Conservation (phyloP, 129 eudicot species). For the Glebionis coronaria region DNA sequence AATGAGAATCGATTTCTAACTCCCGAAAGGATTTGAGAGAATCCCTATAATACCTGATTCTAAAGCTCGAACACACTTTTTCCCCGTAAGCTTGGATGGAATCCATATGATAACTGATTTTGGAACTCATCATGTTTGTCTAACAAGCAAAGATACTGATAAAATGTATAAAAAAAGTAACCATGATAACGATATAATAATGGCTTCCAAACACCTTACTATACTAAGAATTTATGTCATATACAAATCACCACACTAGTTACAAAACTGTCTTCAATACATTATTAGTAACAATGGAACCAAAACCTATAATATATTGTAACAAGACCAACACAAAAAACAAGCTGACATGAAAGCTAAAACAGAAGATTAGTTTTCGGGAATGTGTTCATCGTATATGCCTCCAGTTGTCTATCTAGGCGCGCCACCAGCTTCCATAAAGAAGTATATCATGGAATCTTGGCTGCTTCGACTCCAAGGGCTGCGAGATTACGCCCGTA, state of each 20-base stretch:
- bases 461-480: slow-evolving; percentile 78
- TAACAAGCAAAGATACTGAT: too few species aligned
- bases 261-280: slow-evolving; percentile 32
- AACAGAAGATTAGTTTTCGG: neutral
- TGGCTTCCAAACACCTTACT: neutral
- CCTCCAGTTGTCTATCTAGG: slow-evolving; percentile 53
- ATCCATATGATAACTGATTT: too few species aligned
- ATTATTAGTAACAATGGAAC: slow-evolving; percentile 19
- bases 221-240: slow-evolving; percentile 16
- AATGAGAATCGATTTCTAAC: too few species aligned
- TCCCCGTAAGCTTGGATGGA: too few species aligned
- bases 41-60: too few species aligned
- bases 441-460: slow-evolving; percentile 62
- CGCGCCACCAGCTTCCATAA: slow-evolving; percentile 95
- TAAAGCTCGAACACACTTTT: too few species aligned
- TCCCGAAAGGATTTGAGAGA: too few species aligned
- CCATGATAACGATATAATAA: too few species aligned
- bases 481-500: slow-evolving; percentile 77
- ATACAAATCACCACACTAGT: slow-evolving; percentile 29
- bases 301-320: slow-evolving; percentile 21
- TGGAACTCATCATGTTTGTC: too few species aligned
- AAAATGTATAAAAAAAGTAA: too few species aligned
- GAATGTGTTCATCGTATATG: slow-evolving; percentile 27
- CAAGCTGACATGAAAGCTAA: slow-evolving; percentile 19
- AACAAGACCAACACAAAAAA: slow-evolving; percentile 13